These are phyloP conservation scores for Calonectria hongkongensis DNA, from an alignment of 2,329 filamentous ascomycete genomes.

Conservation along the genomic window DNA sequence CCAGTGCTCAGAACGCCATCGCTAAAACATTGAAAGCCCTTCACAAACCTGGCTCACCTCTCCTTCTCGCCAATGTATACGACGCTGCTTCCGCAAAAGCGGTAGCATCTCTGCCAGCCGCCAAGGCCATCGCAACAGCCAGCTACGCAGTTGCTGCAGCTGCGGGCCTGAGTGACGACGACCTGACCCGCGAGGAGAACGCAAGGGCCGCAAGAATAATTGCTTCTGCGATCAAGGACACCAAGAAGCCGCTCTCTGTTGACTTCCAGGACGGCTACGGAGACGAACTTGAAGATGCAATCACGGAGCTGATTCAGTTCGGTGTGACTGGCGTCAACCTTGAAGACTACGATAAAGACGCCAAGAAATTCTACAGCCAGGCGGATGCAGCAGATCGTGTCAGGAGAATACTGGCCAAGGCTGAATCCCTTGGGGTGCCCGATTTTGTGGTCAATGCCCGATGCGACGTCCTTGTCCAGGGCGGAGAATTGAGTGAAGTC, in stretches of 20 bases:
- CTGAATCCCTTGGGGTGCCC: constrained; percentile 47
- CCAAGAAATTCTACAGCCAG: constrained; percentile 14
- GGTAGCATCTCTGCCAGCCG: constrained; percentile 14
- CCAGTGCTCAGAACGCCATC: constrained; percentile 11
- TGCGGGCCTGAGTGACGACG: constrained; percentile 2
- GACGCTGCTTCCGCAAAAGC: constrained; percentile 18
- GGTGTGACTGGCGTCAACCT: constrained; percentile 16
- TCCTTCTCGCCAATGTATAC: constrained; percentile 22
- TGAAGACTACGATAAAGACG: constrained; percentile 19
- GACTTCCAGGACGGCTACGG: constrained; percentile 26
- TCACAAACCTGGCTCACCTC: constrained; percentile 14
- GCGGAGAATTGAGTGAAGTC: constrained; percentile 65
- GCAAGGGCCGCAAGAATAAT: constrained; percentile 16
- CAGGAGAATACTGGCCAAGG: constrained; percentile 6
- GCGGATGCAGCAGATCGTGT: constrained; percentile 14
- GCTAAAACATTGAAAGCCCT: constrained; percentile 22
- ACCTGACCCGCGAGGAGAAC: constrained; percentile 13
- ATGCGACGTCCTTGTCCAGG: constrained; percentile 69
- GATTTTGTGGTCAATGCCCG: constrained; percentile 75
- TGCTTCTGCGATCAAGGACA: constrained; percentile 12
- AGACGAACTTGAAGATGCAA: constrained; percentile 17
- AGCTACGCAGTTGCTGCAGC: constrained; percentile 22
- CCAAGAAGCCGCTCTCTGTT: constrained; percentile 11
- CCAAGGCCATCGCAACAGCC: constrained; percentile 12
- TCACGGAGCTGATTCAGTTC: constrained; percentile 17